Percentiles rank a stretch among this genome's conserved stretches.
Evolutionary conservation across 306 rosid species (phyloP).

Genomic region (Spatholobus suberectus): DNA sequence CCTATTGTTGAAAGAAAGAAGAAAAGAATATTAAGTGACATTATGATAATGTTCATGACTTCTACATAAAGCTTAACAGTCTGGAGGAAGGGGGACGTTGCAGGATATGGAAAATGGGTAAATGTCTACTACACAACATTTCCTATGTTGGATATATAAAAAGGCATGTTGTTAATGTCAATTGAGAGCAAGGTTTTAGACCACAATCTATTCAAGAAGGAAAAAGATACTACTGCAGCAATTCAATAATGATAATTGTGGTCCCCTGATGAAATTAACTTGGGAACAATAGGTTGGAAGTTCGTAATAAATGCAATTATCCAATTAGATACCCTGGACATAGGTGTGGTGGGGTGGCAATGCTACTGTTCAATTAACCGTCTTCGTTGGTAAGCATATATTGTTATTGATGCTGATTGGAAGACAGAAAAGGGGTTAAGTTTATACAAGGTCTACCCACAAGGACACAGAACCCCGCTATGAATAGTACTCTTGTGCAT

Average conservation of each 20-base stretch:
- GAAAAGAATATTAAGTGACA: background rate
- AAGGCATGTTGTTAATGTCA: slow-evolving; percentile 41
- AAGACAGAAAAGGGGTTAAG: slow-evolving; percentile 6
- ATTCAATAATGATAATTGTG: slow-evolving; percentile 48
- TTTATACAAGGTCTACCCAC: slow-evolving; percentile 4
- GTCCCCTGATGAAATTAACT: slow-evolving; percentile 45
- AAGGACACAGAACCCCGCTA: slow-evolving; percentile 14
- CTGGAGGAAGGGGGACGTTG: background rate
- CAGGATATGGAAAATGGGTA: slow-evolving; percentile 11
- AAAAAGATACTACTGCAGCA: slow-evolving; percentile 37
- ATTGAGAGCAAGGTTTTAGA: slow-evolving; percentile 44
- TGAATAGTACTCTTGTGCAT: slow-evolving; percentile 36
- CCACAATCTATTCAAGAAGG: slow-evolving; percentile 50
- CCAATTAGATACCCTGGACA: background rate
- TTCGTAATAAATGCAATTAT: slow-evolving; percentile 20
- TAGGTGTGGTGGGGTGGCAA: background rate
- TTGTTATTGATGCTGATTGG: slow-evolving; percentile 34
- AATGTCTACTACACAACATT: slow-evolving; percentile 30
- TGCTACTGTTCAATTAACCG: slow-evolving; percentile 29
- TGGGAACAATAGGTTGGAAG: background rate
- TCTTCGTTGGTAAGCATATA: slow-evolving; percentile 4
- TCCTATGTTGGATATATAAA: slow-evolving; percentile 43
- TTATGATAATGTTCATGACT: background rate
- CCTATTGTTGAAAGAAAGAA: background rate
- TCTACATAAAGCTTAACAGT: slow-evolving; percentile 8